phyloP scores from a whole-genome alignment of 257 asterid species.

The Henckelia pumila region DNA sequence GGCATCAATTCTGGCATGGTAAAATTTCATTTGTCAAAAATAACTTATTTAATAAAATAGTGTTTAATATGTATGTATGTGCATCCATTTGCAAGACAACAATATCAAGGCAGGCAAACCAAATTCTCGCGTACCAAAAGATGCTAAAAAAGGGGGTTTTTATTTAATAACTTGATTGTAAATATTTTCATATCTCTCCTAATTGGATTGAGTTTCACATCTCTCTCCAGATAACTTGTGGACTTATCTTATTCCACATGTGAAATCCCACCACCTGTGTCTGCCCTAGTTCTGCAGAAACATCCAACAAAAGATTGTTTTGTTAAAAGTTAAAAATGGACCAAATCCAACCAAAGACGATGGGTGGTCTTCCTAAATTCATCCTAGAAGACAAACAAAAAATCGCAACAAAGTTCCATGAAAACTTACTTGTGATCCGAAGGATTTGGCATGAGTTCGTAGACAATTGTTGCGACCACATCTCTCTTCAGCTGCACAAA shows the following conservation, averaged over 20 bases:
- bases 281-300: slow-evolving; percentile 69
- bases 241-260: slow-evolving; percentile 48
- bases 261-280: slow-evolving; percentile 77
- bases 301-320: slow-evolving; percentile 3
- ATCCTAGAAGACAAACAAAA: not conserved
- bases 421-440: slow-evolving; percentile 95
- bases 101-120: too few relatives aligned
- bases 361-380: slow-evolving; percentile 4
- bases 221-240: slow-evolving; percentile 13
- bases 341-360: not conserved
- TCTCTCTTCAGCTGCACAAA: slow-evolving; percentile 82
- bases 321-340: slow-evolving; percentile 7
- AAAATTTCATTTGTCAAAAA: too few relatives aligned
- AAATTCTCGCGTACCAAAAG: too few relatives aligned
- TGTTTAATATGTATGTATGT: too few relatives aligned
- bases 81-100: too few relatives aligned
- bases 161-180: too few relatives aligned
- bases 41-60: too few relatives aligned
- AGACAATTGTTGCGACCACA: slow-evolving; percentile 84
- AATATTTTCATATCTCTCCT: slow-evolving; percentile 11
- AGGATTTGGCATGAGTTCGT: slow-evolving; percentile 95
- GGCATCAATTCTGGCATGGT: too few relatives aligned
- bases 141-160: too few relatives aligned
- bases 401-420: not conserved
- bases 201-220: slow-evolving; percentile 24